These are phyloP conservation scores for Pythium graminicola DNA, from an alignment of 352 stramenopile species.

Conservation along the genomic window DNA sequence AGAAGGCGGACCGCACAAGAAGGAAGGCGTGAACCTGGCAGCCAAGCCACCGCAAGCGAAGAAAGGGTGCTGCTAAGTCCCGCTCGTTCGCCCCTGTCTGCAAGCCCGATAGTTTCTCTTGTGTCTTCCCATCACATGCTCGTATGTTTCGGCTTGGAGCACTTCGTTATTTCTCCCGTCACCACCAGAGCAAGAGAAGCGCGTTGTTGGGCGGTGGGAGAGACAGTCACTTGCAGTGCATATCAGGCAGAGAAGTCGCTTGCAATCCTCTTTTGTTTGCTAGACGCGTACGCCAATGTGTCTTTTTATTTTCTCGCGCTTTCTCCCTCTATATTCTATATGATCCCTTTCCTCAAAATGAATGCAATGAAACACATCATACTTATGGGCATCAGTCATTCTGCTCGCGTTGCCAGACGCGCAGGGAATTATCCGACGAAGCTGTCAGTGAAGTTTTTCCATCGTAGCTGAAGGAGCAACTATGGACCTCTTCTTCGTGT, in stretches of 20 bases:
- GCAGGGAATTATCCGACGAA: constrained; percentile 57
- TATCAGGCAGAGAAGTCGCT: constrained; percentile 17
- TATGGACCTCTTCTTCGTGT: constrained; percentile 97
- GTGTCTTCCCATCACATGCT: constrained; percentile 7
- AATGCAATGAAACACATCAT: background rate
- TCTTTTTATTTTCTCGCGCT: constrained; percentile 8
- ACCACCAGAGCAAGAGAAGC: constrained; percentile 1
- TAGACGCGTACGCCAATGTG: constrained; percentile 20
- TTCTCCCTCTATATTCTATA: constrained; percentile 3
- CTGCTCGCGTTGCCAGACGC: constrained; percentile 37
- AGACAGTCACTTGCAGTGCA: constrained; percentile 5
- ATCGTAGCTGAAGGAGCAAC: constrained; percentile 95
- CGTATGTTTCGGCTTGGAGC: background rate
- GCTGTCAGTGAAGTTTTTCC: constrained; percentile 96
- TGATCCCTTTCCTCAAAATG: background rate
- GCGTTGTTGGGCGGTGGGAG: constrained; percentile 1
- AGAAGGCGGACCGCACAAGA: constrained; percentile 82
- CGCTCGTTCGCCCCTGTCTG: background rate
- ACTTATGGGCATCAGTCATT: constrained; percentile 3
- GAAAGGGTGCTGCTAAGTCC: constrained; percentile 80
- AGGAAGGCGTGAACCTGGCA: constrained; percentile 75
- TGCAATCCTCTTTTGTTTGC: constrained; percentile 26
- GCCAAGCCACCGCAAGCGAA: constrained; percentile 66
- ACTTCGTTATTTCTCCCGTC: constrained; percentile 2
- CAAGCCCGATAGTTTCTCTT: constrained; percentile 1